Evolutionary conservation across 352 stramenopile species (phyloP).

Genomic region (Globisporangium lucens): DNA sequence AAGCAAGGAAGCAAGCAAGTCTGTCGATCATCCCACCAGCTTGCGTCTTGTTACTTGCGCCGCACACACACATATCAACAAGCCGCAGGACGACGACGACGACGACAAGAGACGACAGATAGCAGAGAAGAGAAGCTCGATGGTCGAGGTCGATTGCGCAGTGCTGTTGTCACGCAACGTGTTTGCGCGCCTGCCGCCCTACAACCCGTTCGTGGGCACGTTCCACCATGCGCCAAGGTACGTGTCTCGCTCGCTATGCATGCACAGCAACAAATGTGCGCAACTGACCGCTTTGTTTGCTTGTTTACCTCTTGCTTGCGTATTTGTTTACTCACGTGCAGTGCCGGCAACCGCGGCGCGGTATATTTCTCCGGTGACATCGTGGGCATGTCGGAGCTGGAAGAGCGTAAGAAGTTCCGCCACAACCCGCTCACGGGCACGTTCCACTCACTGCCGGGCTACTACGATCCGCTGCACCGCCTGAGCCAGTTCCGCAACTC

Average conservation of each 20-base stretch:
- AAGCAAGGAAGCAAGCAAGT: background rate
- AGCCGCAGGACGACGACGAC: background rate
- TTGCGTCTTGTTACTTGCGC: background rate
- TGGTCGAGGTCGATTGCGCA: constrained; percentile 40
- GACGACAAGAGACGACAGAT: background rate
- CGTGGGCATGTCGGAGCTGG: constrained; percentile 83
- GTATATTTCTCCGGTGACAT: constrained; percentile 89
- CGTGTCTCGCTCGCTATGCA: constrained; percentile 1
- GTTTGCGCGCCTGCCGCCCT: constrained; percentile 80
- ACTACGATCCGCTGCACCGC: constrained; percentile 84
- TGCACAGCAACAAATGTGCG: background rate
- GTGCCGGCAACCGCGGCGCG: constrained; percentile 79
- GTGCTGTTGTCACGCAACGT: constrained; percentile 58
- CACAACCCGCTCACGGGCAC: constrained; percentile 85
- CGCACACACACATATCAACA: background rate
- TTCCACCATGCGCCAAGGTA: constrained; percentile 89
- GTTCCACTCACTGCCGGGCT: constrained; percentile 83
- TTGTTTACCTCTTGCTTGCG: background rate
- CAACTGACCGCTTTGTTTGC: constrained; percentile 1
- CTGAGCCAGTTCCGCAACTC: constrained; percentile 69
- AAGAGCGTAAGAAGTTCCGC: constrained; percentile 88
- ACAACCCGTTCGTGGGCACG: constrained; percentile 88
- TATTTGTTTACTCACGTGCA: constrained; percentile 17
- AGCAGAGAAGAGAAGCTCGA: background rate
- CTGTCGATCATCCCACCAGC: background rate